Base-by-base conservation (phyloP, 768 basidiomycete species). In the Cyathus striatus region DNA sequence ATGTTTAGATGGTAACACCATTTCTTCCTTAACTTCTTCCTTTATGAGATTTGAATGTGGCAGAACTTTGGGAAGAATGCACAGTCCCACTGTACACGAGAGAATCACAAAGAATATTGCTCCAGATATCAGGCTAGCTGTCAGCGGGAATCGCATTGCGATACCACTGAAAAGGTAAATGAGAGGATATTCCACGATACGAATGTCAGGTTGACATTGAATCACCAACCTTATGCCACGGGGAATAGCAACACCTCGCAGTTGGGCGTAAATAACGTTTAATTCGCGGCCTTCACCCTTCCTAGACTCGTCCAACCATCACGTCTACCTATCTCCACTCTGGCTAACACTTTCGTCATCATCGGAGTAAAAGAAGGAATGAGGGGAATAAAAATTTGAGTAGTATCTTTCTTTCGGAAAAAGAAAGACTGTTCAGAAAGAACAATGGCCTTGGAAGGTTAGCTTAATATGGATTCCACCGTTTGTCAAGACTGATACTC, bases 201-300 rank as follows among this genome's bases (percentile, higher is more conserved):
- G n/a, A 35, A 23, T 21, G 35, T 40, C 17, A 18, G 18, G 12
- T 12, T 23, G 26, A 10, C 49, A 75, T 46, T 55, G n/a, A n/a
- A n/a, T n/a, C n/a, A n/a, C n/a, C n/a, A n/a, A 87, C 90, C 85
- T 76, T 33, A 90, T 61, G 25, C 90, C 89, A 47, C 72, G 75
- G 48, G 79, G 83, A 26, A 76, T 72, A 23, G 86, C 75, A 16
- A 65, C 62, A 6, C 89, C 89, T 43, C 64, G 70, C 33, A 92
- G 50, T 26, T 68, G 73, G 17, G 86, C 83, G 17, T 76, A 69
- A 23, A 74, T 54, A 6, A 92, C 77, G 48, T 75, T 83, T 3
- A 92, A 53, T 58, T 92, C 90, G 41, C 83, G 79, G 13, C 79
- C 85, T 61, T 83, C 66, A 2, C 87, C 89, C 12, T 59, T 65